Evolutionary conservation across 2,329 filamentous ascomycete species (phyloP), one percentile per base, ranked within the genome.

Genomic region (Beauveria sp.): DNA sequence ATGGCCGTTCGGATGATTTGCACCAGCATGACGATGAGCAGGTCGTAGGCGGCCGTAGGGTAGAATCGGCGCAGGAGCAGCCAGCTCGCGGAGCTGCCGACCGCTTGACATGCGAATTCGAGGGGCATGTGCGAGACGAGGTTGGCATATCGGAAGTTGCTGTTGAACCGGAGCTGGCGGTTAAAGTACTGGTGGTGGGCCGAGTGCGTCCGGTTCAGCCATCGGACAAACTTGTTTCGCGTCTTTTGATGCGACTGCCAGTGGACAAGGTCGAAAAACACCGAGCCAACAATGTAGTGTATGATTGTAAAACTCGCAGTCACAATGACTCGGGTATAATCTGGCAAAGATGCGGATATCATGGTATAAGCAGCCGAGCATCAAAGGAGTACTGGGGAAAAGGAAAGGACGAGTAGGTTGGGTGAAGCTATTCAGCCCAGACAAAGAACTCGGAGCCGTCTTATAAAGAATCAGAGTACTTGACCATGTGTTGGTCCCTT

Each of bases 141-240:
- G 47, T 63, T 63, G 26, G 54, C 40, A 18, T 58, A 30, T 8
- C 54, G 54, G 22, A 62, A 59, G 20, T 50, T 47, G 12, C n/a
- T n/a, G 24, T 64, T 60, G 60, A 57, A 60, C 5, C 26, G 56
- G 26, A 64, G 60, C 10, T 54, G 57, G 18, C 57, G 43, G 47
- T 55, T 53, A 43, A 64, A 64, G 40, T 60, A 64, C 42, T 60
- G 63, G 26, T 62, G 63, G 34, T 64, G 60, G 5, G 53, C 53
- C 5, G 60, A 26, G 28, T 65, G 62, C n/a, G 59, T 55, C 16
- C 61, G 52, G 26, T 46, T 60, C 5, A 65, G 62, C 34, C 61
- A 57, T 2, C 62, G 62, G 3, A 63, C 40, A 14, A 60, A 47
- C 18, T 42, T 56, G 30, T 47, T 57, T 43, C 60, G 56, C n/a